These are phyloP conservation scores for Phialophora tarda DNA, from an alignment of 2,329 filamentous ascomycete species.

Conservation along the genomic window DNA sequence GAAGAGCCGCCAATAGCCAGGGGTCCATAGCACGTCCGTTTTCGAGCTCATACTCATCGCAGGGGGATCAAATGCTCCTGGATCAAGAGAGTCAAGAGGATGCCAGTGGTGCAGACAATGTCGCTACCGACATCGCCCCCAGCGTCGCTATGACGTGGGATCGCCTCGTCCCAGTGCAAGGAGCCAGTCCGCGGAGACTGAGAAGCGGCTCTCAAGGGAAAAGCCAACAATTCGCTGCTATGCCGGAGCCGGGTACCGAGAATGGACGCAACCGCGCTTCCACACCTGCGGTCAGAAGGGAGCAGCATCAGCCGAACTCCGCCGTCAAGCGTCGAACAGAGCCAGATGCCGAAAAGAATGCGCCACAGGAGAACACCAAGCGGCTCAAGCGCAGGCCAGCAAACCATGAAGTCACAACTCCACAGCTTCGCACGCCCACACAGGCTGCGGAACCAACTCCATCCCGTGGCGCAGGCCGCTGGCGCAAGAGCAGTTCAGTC, in stretches of 20 bases:
- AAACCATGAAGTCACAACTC: slow-evolving; percentile 24
- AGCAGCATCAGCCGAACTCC: slow-evolving; percentile 35
- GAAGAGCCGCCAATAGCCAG: neutral
- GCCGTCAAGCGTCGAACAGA: slow-evolving; percentile 32
- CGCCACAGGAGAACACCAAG: slow-evolving; percentile 14
- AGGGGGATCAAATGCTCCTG: slow-evolving; percentile 32
- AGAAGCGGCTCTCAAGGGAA: slow-evolving; percentile 23
- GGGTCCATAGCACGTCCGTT: neutral
- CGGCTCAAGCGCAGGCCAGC: slow-evolving; percentile 26
- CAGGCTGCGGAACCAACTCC: slow-evolving; percentile 15
- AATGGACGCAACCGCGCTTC: slow-evolving; percentile 8
- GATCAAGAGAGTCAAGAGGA: slow-evolving; percentile 24
- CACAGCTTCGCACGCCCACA: neutral
- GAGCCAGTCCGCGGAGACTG: slow-evolving; percentile 17
- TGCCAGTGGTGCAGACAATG: slow-evolving; percentile 2
- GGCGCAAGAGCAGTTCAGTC: slow-evolving; percentile 21
- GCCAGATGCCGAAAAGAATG: slow-evolving; percentile 14
- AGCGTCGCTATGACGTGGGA: neutral
- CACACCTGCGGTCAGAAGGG: slow-evolving; percentile 20
- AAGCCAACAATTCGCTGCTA: neutral
- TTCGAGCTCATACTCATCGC: slow-evolving; percentile 28
- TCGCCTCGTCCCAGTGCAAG: neutral
- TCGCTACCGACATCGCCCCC: neutral
- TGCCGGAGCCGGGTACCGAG: slow-evolving; percentile 1
- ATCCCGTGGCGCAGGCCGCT: slow-evolving; percentile 5